phyloP scores from a whole-genome alignment of 2,329 filamentous ascomycete genomes.

The Fusarium sp. region DNA sequence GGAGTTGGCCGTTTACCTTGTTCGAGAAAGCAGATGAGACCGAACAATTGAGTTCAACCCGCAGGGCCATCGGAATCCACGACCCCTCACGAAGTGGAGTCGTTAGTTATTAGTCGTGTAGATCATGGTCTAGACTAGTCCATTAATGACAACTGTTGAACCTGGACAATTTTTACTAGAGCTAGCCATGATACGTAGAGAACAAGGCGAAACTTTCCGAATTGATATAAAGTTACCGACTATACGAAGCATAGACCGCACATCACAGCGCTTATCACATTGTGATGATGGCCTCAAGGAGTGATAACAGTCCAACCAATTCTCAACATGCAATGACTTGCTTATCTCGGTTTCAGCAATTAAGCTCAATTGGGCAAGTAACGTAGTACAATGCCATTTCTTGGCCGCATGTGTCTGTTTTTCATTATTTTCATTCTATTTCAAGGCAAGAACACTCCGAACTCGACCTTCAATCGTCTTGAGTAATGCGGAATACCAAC shows the following conservation, averaged over 20 bases:
- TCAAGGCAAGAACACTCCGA: not conserved
- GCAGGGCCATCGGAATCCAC: constrained; percentile 6
- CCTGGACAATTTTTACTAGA: not conserved
- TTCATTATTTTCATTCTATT: not conserved
- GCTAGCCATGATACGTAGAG: not conserved
- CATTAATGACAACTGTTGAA: not conserved
- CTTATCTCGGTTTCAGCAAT: not conserved
- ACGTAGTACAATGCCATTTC: not conserved
- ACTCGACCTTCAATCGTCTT: not conserved
- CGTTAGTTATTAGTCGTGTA: constrained; percentile 2
- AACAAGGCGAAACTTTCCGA: not conserved
- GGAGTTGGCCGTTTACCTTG: constrained; percentile 9
- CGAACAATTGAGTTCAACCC: constrained; percentile 1
- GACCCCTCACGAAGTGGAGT: constrained; percentile 4
- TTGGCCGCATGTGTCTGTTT: not conserved
- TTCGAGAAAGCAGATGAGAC: constrained; percentile 1
- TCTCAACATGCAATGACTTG: not conserved
- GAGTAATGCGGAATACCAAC: not conserved
- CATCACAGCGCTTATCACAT: not conserved
- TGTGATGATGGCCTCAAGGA: not conserved
- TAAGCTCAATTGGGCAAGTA: not conserved
- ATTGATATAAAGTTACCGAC: not conserved
- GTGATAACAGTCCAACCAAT: not conserved
- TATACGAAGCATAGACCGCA: not conserved
- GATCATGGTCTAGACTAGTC: constrained; percentile 17